Base-by-base conservation (phyloP, 1,284 basidiomycete species). In the Irpex sp. region DNA sequence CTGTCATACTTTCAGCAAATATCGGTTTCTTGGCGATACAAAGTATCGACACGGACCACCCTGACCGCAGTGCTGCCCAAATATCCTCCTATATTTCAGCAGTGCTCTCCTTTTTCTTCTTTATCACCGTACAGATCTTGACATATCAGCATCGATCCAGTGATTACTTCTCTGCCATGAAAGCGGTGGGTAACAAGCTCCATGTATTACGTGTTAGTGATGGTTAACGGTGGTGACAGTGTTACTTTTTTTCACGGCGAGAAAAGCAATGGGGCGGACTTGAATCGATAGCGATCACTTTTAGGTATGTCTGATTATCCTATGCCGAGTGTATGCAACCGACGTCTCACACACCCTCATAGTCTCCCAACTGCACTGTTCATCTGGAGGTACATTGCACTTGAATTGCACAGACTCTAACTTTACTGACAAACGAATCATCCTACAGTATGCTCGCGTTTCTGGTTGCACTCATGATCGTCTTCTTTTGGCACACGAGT, bases 1-100 rank as follows among this genome's bases (percentile, higher is more conserved):
- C 78, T 2, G 79, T 81, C 4, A 72, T 81, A 2, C 64, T 81
- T 55, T 76, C 74, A 3, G 78, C 75, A 15, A 79, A 81, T 40
- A 76, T 80, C 1, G 74, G 69, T 0, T 76, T 81, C 52, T 72
- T 81, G 7, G 73, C 76, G 0, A 78, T 78, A 44, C 66, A 73
- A 48, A 75, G 73, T 9, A 69, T 76, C 17, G 72, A 74, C 59
- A 62, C 59, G 1, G 52, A 7, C 19, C 38, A 31, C 13, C 3
- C 15, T 0, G 4, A 64, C 13, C 65, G 72, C 11, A 69, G 58
- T 5, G 49, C 66, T 1, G 71, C 67, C 0, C 71, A 74, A 55
- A 68, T 72, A 21, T 54, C 70, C 49, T 68, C 69, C 60, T 74
- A 74, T 37, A 62, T 69, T n/a, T 72, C 72, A 0, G 67, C 69